Evolutionary conservation across 1,139 yeast species (phyloP).

Genomic region (Diutina neorugosa): DNA sequence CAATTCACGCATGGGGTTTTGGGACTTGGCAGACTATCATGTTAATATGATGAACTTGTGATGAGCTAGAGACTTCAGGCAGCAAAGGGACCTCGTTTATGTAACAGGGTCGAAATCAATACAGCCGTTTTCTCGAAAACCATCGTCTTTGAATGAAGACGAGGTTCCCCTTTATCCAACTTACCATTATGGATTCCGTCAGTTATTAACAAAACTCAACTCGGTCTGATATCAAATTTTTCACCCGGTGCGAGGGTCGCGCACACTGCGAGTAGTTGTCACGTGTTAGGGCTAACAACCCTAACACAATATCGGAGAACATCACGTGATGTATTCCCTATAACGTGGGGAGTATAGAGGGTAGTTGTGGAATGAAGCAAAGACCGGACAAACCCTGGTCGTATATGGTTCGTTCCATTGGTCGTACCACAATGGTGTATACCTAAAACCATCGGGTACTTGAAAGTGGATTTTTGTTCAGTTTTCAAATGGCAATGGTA

Average conservation of each 20-base stretch:
- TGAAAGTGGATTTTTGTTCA: too few relatives aligned
- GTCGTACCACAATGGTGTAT: too few relatives aligned
- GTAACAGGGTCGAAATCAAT: not conserved
- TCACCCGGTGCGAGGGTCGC: not conserved
- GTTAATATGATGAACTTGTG: not conserved
- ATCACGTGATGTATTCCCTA: not conserved
- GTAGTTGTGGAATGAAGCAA: too few relatives aligned
- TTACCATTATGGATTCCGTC: not conserved
- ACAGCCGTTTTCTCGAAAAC: not conserved
- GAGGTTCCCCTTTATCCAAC: not conserved
- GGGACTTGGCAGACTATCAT: constrained; percentile 12
- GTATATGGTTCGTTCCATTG: too few relatives aligned
- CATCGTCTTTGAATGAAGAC: not conserved
- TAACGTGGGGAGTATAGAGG: too few relatives aligned
- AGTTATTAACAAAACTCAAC: not conserved
- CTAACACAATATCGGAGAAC: not conserved
- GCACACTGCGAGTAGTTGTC: not conserved
- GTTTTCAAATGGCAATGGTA: too few relatives aligned
- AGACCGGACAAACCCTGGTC: too few relatives aligned
- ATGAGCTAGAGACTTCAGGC: not conserved
- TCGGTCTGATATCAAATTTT: not conserved
- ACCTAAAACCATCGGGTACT: too few relatives aligned
- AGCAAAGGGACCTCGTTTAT: not conserved
- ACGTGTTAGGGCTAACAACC: not conserved
- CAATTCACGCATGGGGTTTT: constrained; percentile 89